Evolutionary conservation across 2,329 filamentous ascomycete species (phyloP).

Genomic region (Aspergillus tanneri): DNA sequence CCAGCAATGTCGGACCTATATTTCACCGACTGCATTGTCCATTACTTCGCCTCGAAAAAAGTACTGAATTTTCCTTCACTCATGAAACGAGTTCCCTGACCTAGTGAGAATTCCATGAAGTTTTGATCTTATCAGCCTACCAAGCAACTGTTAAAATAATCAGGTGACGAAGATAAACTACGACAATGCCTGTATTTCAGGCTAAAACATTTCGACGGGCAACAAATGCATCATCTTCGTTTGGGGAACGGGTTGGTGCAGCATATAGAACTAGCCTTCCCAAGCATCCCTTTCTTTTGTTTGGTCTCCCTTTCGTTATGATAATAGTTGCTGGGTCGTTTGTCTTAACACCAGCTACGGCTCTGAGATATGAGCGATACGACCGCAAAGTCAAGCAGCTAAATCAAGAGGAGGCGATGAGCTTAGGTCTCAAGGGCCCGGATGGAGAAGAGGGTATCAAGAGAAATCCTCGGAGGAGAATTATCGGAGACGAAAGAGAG

Average conservation of each 20-base stretch:
- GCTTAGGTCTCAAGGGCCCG: constrained; percentile 66
- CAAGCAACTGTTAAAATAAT: no score
- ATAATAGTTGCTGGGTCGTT: constrained; percentile 92
- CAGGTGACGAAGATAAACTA: no score
- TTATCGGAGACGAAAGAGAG: constrained; percentile 45
- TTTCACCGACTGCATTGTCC: constrained; percentile 12
- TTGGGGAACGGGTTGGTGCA: constrained; percentile 68
- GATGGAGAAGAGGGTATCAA: constrained; percentile 75
- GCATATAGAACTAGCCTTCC: constrained; percentile 73
- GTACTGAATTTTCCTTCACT: no score
- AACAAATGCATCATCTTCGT: constrained; percentile 47
- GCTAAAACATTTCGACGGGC: constrained; percentile 69
- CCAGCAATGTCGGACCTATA: constrained; percentile 18
- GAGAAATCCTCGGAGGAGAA: constrained; percentile 45
- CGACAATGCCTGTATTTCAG: constrained; percentile 62
- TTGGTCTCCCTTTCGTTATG: constrained; percentile 87
- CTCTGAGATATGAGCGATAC: constrained; percentile 87
- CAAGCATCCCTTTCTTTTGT: constrained; percentile 83
- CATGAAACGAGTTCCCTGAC: no score
- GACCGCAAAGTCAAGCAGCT: constrained; percentile 86
- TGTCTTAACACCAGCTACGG: constrained; percentile 89
- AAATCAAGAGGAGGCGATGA: constrained; percentile 80
- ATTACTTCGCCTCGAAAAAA: no score
- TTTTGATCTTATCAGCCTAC: no score
- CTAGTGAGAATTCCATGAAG: no score